phyloP scores from a whole-genome alignment of 2,329 filamentous ascomycete genomes.

The Seiridium cupressi region DNA sequence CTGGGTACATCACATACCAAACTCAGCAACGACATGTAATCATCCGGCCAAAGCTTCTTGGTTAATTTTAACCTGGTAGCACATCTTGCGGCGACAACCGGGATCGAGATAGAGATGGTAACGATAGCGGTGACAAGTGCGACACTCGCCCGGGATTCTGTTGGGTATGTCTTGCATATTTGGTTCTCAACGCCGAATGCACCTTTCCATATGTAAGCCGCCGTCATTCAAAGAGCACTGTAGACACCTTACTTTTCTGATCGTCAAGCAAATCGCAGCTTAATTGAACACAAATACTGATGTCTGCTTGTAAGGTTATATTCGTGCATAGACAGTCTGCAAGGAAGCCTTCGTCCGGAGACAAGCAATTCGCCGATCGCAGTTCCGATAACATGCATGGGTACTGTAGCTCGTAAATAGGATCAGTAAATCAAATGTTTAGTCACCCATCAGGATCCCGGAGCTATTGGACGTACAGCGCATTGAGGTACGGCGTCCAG shows the following conservation, averaged over 20 bases:
- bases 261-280: neutral
- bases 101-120: neutral
- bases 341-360: neutral
- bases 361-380: neutral
- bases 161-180: conserved; percentile 1
- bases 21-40: conserved; percentile 2
- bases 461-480: neutral
- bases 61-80: conserved; percentile 2
- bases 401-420: neutral
- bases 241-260: neutral
- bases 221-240: too few relatives aligned
- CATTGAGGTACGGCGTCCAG: neutral
- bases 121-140: neutral
- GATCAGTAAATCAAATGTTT: too few relatives aligned
- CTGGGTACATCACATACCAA: neutral
- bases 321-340: conserved; percentile 1
- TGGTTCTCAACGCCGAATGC: neutral
- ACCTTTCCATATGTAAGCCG: neutral
- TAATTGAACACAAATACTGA: conserved; percentile 2
- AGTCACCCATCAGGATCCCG: too few relatives aligned
- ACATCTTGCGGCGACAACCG: conserved; percentile 1
- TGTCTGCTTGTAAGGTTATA: neutral
- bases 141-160: neutral
- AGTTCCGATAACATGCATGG: neutral
- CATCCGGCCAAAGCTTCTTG: conserved; percentile 4